Evolutionary conservation across 331 rosid species (phyloP), one percentile per base, ranked within the genome.

Genomic region (Cydonia oblonga): DNA sequence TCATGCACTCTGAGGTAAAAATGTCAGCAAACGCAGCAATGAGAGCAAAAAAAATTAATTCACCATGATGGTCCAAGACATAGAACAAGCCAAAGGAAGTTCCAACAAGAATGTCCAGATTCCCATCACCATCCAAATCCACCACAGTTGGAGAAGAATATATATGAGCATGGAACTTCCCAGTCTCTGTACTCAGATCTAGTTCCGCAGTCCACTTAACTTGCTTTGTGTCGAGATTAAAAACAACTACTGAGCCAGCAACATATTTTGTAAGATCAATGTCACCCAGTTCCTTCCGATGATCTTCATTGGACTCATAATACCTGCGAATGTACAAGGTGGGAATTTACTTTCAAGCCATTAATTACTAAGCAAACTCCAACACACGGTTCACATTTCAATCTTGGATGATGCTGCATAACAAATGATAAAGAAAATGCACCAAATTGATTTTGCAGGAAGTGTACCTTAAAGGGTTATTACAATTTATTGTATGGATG

Each of bases 111-210:
- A 95, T 88, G 79, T 95, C 98, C 81, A 95, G 76, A 81, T 86
- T 84, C 53, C 98, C 98, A 80, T 95, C 98, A 70, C 97, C 98
- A 84, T 95, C 98, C 85, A 95, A 90, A 82, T 95, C 98, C 9
- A 79, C 84, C 20, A 95, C 93, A 74, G 91, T 89, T 64, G 98
- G 98, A 26, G 98, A 85, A 81, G 97, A 92, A 80, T 89, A 86
- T 80, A 95, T 83, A 78, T 85, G 88, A 70, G 90, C 97, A 61
- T 85, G 89, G 77, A 81, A 95, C 29, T 83, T 73, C 75, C 83
- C 84, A 58, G 87, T 76, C 71, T 95, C 97, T 22, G 96, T 95
- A 84, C 98, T 95, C 86, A 89, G 75, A 87, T 95, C 97, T 77
- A 95, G 88, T 38, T 91, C 90, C 58, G 88, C 71, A 66, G 90